These are phyloP conservation scores for Warburgia ugandensis DNA, from an alignment of 164 flowering plant species.

Conservation along the genomic window DNA sequence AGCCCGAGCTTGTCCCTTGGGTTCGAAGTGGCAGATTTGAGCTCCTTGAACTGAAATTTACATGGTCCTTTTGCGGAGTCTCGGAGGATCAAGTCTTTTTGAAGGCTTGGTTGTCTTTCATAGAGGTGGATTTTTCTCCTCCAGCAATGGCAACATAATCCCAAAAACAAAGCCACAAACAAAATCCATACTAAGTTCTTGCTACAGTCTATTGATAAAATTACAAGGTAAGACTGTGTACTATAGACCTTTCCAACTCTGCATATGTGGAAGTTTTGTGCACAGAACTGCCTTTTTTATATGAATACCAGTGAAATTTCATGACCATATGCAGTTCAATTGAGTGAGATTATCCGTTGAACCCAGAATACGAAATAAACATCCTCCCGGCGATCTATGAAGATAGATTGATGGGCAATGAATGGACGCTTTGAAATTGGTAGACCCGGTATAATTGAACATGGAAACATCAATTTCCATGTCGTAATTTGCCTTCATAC, in stretches of 20 bases:
- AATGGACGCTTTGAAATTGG: conserved; percentile 6
- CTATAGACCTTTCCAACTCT: too few relatives aligned
- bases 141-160: conserved; percentile 5
- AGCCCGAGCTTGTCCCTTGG: conserved; percentile 43
- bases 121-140: not conserved
- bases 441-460: conserved; percentile 1
- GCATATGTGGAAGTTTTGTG: too few relatives aligned
- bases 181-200: conserved; percentile 17
- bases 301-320: conserved; percentile 31
- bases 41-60: conserved; percentile 39
- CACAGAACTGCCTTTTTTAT: conserved; percentile 4
- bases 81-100: conserved; percentile 23
- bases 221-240: too few relatives aligned
- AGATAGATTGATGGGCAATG: conserved; percentile 26
- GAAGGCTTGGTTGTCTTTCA: not conserved
- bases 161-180: conserved; percentile 17
- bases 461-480: conserved; percentile 19
- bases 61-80: conserved; percentile 29
- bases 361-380: conserved; percentile 45
- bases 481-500: conserved; percentile 25
- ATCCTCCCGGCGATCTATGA: conserved; percentile 23
- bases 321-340: conserved; percentile 36
- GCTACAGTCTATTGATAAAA: too few relatives aligned
- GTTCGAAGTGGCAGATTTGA: conserved; percentile 36
- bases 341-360: conserved; percentile 40